Percentiles rank a stretch among this genome's conserved stretches.
These are phyloP conservation scores for Trichothecium sympodiale DNA, from an alignment of 2,329 filamentous ascomycete genomes.

Conservation along the genomic window DNA sequence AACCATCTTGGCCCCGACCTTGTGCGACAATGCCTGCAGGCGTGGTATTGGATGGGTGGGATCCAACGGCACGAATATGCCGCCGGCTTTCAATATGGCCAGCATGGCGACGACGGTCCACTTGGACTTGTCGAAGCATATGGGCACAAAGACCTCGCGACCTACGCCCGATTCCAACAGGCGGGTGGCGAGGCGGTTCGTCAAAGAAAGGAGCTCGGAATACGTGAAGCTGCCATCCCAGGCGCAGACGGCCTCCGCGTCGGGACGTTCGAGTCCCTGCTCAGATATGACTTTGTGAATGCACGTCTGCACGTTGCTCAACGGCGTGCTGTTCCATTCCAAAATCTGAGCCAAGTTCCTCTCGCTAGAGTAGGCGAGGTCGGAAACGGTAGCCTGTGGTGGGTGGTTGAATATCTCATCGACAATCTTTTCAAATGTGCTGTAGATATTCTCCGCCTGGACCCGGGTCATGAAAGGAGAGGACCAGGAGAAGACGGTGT, in stretches of 20 bases:
- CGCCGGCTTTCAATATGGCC: conserved; percentile 14
- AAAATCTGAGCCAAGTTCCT: conserved; percentile 39
- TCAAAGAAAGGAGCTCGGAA: conserved; percentile 23
- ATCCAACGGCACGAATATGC: conserved; percentile 12
- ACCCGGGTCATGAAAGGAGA: conserved; percentile 25
- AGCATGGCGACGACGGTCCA: conserved; percentile 16
- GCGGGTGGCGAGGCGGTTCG: conserved; percentile 21
- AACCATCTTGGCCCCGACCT: conserved; percentile 9
- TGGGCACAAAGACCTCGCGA: conserved; percentile 14
- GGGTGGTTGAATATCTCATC: conserved; percentile 26
- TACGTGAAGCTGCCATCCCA: conserved; percentile 34
- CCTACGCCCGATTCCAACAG: conserved; percentile 12
- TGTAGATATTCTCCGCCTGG: conserved; percentile 33
- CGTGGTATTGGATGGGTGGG: conserved; percentile 9
- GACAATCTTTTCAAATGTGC: conserved; percentile 38
- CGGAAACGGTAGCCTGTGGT: conserved; percentile 24
- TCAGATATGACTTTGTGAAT: conserved; percentile 30
- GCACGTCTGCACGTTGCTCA: conserved; percentile 19
- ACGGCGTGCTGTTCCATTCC: conserved; percentile 8
- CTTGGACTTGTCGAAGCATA: conserved; percentile 18
- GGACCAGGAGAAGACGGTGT: conserved; percentile 18
- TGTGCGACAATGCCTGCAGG: conserved; percentile 6
- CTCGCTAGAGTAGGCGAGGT: conserved; percentile 36
- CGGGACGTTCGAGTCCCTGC: conserved; percentile 20
- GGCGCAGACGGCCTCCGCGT: conserved; percentile 25